Conservation (phyloP, 768 basidiomycete species). For the Rhizopogon rudus region DNA sequence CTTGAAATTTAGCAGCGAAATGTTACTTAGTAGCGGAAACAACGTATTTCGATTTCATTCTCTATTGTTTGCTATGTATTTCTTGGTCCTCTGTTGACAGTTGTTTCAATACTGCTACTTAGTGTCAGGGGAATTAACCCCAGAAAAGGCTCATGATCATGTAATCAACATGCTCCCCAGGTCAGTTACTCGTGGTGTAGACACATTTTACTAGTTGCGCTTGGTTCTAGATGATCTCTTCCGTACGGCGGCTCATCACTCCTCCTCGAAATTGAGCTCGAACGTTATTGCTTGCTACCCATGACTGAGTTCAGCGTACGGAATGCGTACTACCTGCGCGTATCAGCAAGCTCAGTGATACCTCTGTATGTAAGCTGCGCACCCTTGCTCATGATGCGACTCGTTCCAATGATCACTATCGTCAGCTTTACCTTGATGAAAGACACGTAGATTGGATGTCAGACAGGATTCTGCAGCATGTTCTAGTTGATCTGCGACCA, state of each 20-base stretch:
- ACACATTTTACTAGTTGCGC: neutral
- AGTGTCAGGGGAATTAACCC: too few species aligned
- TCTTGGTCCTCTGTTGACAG: too few species aligned
- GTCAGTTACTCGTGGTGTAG: too few species aligned
- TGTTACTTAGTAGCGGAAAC: neutral
- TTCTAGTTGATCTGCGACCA: slow-evolving; percentile 74
- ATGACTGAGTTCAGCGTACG: slow-evolving; percentile 47
- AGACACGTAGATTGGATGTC: slow-evolving; percentile 91
- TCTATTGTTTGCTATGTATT: too few species aligned
- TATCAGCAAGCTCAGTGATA: slow-evolving; percentile 67
- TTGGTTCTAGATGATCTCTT: neutral
- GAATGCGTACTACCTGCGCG: slow-evolving; percentile 80
- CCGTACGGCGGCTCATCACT: neutral
- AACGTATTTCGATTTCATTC: neutral
- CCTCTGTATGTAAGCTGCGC: slow-evolving; percentile 63
- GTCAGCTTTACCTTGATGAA: slow-evolving; percentile 81
- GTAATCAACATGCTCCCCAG: too few species aligned
- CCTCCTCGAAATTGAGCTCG: slow-evolving; percentile 2
- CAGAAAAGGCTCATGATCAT: too few species aligned
- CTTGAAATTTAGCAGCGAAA: slow-evolving; percentile 16
- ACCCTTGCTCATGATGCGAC: neutral
- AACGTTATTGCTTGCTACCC: neutral
- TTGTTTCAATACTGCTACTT: too few species aligned
- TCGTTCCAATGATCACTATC: slow-evolving; percentile 2
- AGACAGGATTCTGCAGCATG: slow-evolving; percentile 71